Base-by-base conservation (phyloP, 257 asterid species). In the Penstemon eatonii region DNA sequence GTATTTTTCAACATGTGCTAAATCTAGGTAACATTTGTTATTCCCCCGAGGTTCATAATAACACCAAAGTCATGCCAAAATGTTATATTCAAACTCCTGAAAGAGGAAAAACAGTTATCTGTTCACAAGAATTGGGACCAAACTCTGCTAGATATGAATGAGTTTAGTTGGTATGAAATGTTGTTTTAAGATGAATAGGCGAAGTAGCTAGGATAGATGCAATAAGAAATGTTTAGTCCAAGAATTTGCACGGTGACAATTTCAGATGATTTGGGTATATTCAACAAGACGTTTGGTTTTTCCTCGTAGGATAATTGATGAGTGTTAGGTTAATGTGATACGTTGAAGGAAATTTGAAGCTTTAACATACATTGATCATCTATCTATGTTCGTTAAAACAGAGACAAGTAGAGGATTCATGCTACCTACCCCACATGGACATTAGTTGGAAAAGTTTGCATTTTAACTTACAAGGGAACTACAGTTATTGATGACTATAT, bases 51-150 rank as follows among this genome's bases (percentile, higher is more conserved):
- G 33, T 25, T 25, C 33, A 25, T 25, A 25, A 25, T 25, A 25
- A 25, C 33, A 25, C 33, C 33, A 25, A 62, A 18, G 40, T 19
- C n/a, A 39, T 56, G 60, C 60, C 12, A 5, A 36, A 25, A 9
- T 42, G 37, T 13, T 56, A 15, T 60, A 53, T 7, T 7, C 41
- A 47, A 67, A 66, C 68, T 46, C 42, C 62, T 68, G 41, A 19
- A 60, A 45, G 13, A 13, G 47, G 37, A 59, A 38, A 38, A 59
- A 37, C 6, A 33, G 39, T 40, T 39, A 40, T 41, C 8, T 13
- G 70, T 11, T 46, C 52, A 51, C 50, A 0, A 10, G 60, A 60
- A 74, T 56, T 55, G 38, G 40, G 51, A 58, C 15, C 50, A 45
- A 25, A 7, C 37, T 1, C 43, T 58, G 13, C 36, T 25, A 59